Percentiles rank a stretch among this genome's conserved stretches.
These are phyloP conservation scores for Jatropha podagrica DNA, from an alignment of 441 rosid genomes.

Conservation along the genomic window DNA sequence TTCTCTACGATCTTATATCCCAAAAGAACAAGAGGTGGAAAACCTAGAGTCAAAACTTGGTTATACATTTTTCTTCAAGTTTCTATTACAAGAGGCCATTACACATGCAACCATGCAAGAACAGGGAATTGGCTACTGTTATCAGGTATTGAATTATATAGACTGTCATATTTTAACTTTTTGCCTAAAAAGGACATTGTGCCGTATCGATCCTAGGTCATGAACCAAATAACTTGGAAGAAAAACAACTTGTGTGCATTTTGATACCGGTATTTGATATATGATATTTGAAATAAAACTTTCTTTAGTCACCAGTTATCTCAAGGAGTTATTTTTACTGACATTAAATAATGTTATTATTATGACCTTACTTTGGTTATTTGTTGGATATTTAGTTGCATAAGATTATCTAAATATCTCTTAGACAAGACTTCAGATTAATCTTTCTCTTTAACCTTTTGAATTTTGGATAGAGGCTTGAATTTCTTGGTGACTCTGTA, in stretches of 20 bases:
- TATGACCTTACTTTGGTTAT: background rate
- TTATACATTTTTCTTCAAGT: constrained; percentile 60
- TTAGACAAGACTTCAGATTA: constrained; percentile 11
- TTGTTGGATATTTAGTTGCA: constrained; percentile 7
- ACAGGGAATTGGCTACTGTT: constrained; percentile 48
- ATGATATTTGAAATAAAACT: background rate
- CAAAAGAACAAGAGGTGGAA: constrained; percentile 47
- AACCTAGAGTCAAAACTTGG: constrained; percentile 64
- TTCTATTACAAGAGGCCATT: constrained; percentile 80
- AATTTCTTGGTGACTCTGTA: constrained; percentile 91
- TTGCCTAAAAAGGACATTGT: no score
- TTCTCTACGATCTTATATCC: constrained; percentile 43
- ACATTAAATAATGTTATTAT: constrained; percentile 4
- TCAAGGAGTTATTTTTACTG: background rate
- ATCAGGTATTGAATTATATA: constrained; percentile 54
- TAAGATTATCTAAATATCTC: background rate
- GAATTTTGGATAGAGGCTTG: constrained; percentile 71
- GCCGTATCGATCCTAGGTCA: background rate
- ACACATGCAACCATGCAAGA: constrained; percentile 66
- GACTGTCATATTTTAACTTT: background rate
- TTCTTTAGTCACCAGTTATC: background rate
- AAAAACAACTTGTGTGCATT: background rate
- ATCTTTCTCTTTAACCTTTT: constrained; percentile 23
- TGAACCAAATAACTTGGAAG: background rate
- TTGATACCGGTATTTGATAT: background rate